A percentile compares a stretch with the other conserved stretches of the same genome.
These are phyloP conservation scores for Colletotrichum simmondsii DNA, from an alignment of 2,329 filamentous ascomycete genomes.

Conservation along the genomic window DNA sequence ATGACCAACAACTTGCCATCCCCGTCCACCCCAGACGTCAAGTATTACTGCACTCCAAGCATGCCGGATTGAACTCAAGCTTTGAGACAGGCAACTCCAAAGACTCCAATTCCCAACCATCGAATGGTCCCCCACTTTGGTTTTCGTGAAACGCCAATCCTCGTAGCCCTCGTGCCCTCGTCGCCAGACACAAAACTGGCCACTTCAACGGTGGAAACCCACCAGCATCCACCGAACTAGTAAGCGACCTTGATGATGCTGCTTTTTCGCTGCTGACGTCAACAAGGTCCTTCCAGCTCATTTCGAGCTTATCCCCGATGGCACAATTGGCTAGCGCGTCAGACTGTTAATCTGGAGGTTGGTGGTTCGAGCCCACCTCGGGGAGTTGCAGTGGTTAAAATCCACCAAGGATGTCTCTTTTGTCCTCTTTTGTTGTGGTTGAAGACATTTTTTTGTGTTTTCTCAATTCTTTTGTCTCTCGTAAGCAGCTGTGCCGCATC, in stretches of 20 bases:
- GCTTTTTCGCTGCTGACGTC: background rate
- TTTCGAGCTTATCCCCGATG: conserved; percentile 30
- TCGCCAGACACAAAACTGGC: background rate
- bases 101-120: background rate
- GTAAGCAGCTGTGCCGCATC: background rate
- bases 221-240: background rate
- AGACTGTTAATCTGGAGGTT: conserved; percentile 36
- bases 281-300: conserved; percentile 13
- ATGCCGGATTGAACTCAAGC: too few species aligned
- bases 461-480: background rate
- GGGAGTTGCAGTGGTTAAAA: conserved; percentile 25
- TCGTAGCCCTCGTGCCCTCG: background rate
- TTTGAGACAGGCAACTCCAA: background rate
- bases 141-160: background rate
- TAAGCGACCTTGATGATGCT: rapidly evolving
- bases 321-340: conserved; percentile 36
- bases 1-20: too few species aligned
- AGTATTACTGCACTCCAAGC: too few species aligned
- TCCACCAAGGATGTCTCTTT: background rate
- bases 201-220: background rate
- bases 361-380: conserved; percentile 35
- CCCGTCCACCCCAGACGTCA: too few species aligned
- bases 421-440: background rate
- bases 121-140: background rate
- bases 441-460: too few species aligned